Evolutionary conservation across 306 rosid species (phyloP).

Genomic region (Cicer cuneatum): DNA sequence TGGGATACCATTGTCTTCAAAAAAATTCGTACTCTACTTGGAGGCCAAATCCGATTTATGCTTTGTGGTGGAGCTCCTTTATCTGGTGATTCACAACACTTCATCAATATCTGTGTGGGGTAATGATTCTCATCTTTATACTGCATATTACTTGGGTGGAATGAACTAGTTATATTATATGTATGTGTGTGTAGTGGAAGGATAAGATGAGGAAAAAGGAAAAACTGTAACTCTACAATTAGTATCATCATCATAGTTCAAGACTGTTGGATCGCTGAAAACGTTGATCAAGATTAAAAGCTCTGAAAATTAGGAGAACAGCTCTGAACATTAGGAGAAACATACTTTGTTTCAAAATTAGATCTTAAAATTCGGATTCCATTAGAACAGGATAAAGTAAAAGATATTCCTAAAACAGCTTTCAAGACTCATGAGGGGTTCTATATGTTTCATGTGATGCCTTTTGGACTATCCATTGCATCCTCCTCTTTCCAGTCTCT

Average conservation of each 20-base stretch:
- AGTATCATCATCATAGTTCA: not conserved
- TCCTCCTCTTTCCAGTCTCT: not conserved
- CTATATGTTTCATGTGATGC: not conserved
- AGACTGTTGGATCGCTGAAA: not conserved
- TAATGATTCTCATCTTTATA: constrained; percentile 45
- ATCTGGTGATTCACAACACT: constrained; percentile 80
- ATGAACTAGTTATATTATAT: not conserved
- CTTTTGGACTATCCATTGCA: constrained; percentile 2
- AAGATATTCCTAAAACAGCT: not conserved
- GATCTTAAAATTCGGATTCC: not conserved
- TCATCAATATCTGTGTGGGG: constrained; percentile 94
- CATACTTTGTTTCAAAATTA: not conserved
- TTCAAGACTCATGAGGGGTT: not conserved
- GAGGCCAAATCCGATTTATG: constrained; percentile 76
- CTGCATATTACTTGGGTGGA: constrained; percentile 35
- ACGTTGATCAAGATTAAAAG: not conserved
- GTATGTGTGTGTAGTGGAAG: not conserved
- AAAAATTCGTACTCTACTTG: constrained; percentile 65
- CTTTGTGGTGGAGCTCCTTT: constrained; percentile 97
- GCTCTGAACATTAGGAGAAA: not conserved
- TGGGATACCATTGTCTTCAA: constrained; percentile 78
- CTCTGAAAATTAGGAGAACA: not conserved
- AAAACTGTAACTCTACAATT: too few relatives aligned
- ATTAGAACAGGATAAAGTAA: not conserved
- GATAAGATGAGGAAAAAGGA: not conserved